These are phyloP conservation scores for Apiotrichum veenhuisii DNA, from an alignment of 1,284 basidiomycete genomes.

Conservation along the genomic window DNA sequence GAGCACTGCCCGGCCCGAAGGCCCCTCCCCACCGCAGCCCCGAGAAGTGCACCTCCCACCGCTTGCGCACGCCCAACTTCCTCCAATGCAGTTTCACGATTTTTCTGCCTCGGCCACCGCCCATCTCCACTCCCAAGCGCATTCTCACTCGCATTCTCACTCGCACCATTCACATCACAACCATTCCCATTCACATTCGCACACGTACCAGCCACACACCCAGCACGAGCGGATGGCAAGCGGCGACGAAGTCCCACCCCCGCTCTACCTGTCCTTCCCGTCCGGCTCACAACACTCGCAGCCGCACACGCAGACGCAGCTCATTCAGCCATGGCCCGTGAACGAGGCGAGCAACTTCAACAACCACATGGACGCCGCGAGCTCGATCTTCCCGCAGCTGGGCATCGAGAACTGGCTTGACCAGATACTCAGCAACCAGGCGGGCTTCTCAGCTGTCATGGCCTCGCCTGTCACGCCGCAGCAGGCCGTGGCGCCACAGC, in stretches of 20 bases:
- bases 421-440: conserved; percentile 11
- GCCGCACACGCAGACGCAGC: neutral
- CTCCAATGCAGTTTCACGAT: neutral
- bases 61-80: neutral
- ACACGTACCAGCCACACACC: neutral
- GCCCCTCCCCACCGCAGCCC: neutral
- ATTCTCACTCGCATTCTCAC: too few species aligned
- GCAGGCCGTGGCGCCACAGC: neutral
- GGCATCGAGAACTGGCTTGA: conserved; percentile 14
- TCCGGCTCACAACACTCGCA: neutral
- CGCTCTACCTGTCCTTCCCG: neutral
- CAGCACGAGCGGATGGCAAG: neutral
- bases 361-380: neutral
- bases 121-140: neutral
- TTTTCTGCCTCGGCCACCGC: neutral
- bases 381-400: conserved; percentile 1
- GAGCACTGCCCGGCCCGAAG: neutral
- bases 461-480: neutral
- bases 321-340: conserved; percentile 1
- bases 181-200: neutral
- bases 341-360: neutral
- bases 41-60: neutral
- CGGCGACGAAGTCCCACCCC: neutral
- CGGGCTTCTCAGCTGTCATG: neutral
- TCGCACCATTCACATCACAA: conserved; percentile 1